Percentiles rank a stretch among this genome's conserved stretches.
Evolutionary conservation across 2,329 filamentous ascomycete genomes (phyloP).

Genomic region (Arthrobotrys megalospora): DNA sequence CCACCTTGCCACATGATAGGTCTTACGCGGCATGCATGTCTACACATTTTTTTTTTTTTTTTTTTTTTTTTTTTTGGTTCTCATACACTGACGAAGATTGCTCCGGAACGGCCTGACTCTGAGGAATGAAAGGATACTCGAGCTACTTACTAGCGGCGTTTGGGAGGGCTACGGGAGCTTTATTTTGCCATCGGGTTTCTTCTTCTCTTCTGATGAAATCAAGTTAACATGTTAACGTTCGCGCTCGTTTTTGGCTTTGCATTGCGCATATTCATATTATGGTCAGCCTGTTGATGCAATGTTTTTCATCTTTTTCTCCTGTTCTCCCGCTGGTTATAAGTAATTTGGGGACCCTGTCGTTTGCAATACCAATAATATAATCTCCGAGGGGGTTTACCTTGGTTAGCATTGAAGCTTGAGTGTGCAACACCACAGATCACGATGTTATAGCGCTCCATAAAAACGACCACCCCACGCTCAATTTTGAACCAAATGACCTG

Average conservation of each 20-base stretch:
- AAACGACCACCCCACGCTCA: neutral
- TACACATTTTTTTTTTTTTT: slow-evolving; percentile 2
- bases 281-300: slow-evolving; percentile 1
- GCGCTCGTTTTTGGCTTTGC: slow-evolving; percentile 39
- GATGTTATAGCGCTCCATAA: too few species aligned
- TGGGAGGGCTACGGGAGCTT: slow-evolving; percentile 53
- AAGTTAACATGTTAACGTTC: slow-evolving; percentile 48
- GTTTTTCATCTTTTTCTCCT: neutral
- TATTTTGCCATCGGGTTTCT: slow-evolving; percentile 33
- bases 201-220: slow-evolving; percentile 60
- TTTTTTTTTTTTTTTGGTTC: slow-evolving; percentile 17
- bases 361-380: too few species aligned
- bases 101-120: slow-evolving; percentile 64
- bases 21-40: slow-evolving; percentile 61
- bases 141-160: slow-evolving; percentile 64
- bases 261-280: slow-evolving; percentile 11
- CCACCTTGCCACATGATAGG: slow-evolving; percentile 15
- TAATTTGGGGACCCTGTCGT: too few species aligned
- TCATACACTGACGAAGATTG: slow-evolving; percentile 37
- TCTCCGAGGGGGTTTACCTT: too few species aligned
- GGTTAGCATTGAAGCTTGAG: too few species aligned
- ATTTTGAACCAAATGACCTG: neutral
- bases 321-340: neutral
- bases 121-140: slow-evolving; percentile 65
- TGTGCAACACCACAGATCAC: too few species aligned